phyloP scores from a whole-genome alignment of 371 early-diverging fungal species.

The Dentiscutata heterogama region DNA sequence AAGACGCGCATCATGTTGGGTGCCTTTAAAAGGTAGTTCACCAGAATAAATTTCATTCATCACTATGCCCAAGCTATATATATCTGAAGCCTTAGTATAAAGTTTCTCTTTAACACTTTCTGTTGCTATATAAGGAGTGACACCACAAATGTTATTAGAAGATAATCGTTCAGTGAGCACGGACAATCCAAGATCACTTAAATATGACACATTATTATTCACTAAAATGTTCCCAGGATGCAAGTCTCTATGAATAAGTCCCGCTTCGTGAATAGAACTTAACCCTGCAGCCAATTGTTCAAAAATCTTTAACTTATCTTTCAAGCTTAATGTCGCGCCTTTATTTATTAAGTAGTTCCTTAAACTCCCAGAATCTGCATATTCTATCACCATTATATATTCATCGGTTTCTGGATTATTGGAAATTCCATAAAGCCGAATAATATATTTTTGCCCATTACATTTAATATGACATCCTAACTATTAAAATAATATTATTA shows the following conservation, averaged over 20 bases:
- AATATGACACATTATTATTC: background rate
- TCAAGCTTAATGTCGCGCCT: background rate
- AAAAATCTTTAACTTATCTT: background rate
- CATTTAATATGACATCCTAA: too few species aligned
- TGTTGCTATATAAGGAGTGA: conserved; percentile 36
- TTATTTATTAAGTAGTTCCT: background rate
- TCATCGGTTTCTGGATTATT: background rate
- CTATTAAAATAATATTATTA: too few species aligned
- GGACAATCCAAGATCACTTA: conserved; percentile 25
- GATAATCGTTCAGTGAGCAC: background rate
- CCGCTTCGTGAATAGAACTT: background rate
- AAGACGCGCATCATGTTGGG: conserved; percentile 25
- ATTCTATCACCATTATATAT: background rate
- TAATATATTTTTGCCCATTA: background rate
- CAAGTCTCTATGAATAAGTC: conserved; percentile 12
- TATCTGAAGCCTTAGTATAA: conserved; percentile 27
- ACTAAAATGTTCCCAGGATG: conserved; percentile 13
- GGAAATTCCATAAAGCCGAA: background rate
- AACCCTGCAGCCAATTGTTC: background rate
- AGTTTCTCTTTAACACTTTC: conserved; percentile 3
- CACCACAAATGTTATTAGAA: conserved; percentile 16
- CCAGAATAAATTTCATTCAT: conserved; percentile 38
- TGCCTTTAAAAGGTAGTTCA: conserved; percentile 21
- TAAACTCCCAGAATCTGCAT: background rate
- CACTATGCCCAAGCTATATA: conserved; percentile 38